These are phyloP conservation scores for Fusarium sp. DNA, from an alignment of 2,329 filamentous ascomycete genomes.

Conservation along the genomic window DNA sequence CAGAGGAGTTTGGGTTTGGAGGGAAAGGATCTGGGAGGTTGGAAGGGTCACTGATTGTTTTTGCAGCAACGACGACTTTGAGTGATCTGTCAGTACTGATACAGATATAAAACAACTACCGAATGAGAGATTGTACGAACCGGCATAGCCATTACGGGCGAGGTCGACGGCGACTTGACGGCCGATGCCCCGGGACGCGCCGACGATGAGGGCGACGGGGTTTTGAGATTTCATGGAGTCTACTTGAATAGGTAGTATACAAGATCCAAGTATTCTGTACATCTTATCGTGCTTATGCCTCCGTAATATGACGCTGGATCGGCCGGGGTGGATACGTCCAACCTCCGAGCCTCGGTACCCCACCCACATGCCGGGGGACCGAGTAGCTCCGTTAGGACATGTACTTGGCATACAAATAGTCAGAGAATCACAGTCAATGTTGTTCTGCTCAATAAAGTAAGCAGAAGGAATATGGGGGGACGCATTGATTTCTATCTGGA, in stretches of 20 bases:
- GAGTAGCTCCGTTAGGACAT: neutral
- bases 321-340: conserved; percentile 17
- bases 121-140: conserved; percentile 57
- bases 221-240: conserved; percentile 46
- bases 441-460: neutral
- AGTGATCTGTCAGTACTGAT: neutral
- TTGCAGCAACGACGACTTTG: conserved; percentile 78
- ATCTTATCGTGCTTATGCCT: neutral
- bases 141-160: conserved; percentile 74
- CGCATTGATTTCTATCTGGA: conserved; percentile 75
- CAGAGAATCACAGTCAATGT: neutral
- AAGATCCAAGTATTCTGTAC: neutral
- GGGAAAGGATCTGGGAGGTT: conserved; percentile 68
- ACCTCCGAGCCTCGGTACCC: conserved; percentile 36
- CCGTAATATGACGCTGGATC: neutral
- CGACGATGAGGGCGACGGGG: conserved; percentile 76
- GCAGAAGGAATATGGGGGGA: conserved; percentile 60
- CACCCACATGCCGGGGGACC: conserved; percentile 30
- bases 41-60: conserved; percentile 74
- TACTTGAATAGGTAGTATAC: neutral
- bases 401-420: neutral
- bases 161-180: conserved; percentile 83
- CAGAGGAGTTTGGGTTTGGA: conserved; percentile 78
- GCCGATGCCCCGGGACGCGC: conserved; percentile 83
- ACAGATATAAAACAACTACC: neutral